Percentiles rank a stretch among this genome's conserved stretches.
Evolutionary conservation across 1,284 basidiomycete species (phyloP).

Genomic region (Naganishia cerealis): DNA sequence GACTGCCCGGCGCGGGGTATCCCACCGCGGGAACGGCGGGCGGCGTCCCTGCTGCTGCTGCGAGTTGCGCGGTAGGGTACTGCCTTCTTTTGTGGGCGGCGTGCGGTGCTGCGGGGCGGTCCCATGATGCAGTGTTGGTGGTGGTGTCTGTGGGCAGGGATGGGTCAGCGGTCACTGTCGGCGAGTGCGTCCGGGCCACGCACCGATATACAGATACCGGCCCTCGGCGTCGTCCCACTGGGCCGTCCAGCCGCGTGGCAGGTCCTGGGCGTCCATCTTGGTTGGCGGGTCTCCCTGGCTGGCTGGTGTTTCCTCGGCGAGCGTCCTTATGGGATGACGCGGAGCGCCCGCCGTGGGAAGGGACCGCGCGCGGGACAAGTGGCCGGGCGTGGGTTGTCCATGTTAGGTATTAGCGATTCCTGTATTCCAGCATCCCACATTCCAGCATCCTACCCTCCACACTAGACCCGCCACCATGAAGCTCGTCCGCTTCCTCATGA

Average conservation of each 20-base stretch:
- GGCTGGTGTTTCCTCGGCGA: too few species aligned
- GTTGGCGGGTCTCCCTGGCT: too few species aligned
- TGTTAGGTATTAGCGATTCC: too few species aligned
- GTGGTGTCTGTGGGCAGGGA: slow-evolving; percentile 31
- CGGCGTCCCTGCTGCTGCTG: slow-evolving; percentile 43
- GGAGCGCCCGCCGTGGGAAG: too few species aligned
- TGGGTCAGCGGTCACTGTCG: background rate
- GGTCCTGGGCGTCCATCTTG: too few species aligned
- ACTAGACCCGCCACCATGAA: slow-evolving; percentile 53
- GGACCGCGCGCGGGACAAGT: too few species aligned
- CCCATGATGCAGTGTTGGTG: slow-evolving; percentile 66
- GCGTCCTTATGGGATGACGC: too few species aligned
- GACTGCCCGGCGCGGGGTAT: slow-evolving; percentile 38
- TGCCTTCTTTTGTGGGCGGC: slow-evolving; percentile 66
- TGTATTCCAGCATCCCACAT: background rate
- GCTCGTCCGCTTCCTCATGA: slow-evolving; percentile 83
- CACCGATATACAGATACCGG: slow-evolving; percentile 79
- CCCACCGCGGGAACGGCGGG: slow-evolving; percentile 31
- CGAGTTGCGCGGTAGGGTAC: slow-evolving; percentile 80
- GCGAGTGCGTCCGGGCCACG: slow-evolving; percentile 39
- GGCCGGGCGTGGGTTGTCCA: too few species aligned
- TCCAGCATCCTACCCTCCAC: background rate
- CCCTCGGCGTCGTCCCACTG: slow-evolving; percentile 83
- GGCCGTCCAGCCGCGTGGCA: slow-evolving; percentile 81
- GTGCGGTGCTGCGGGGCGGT: slow-evolving; percentile 52